Evolutionary conservation across 441 rosid genomes (phyloP), one percentile per base, ranked within the genome.

Genomic region (Gossypium laxum): DNA sequence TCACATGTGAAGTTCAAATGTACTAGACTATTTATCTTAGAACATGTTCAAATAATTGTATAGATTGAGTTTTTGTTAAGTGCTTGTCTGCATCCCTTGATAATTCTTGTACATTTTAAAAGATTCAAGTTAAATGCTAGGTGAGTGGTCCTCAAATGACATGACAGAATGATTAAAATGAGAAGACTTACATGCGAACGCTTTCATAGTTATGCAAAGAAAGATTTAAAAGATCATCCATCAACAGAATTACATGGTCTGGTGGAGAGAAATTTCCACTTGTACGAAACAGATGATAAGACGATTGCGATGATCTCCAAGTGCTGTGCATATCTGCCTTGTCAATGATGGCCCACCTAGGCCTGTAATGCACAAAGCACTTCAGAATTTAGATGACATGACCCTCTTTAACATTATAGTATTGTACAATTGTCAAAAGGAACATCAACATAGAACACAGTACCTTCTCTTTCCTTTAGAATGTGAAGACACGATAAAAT

Each of bases 251-350:
- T 77, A 87, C 79, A 77, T 87, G 86, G 61, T 87, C 91, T 38
- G 99, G 84, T 45, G 97, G 94, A 79, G 83, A 79, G 82, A 90
- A 84, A 77, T 82, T 88, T 72, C 93, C 92, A 77, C 84, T 85
- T 6, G 88, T 85, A 47, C 98, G 94, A 76, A 80, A 96, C 71
- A 91, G 86, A 78, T 96, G 96, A 85, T 89, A 91, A 22, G 98
- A 84, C 30, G 99, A 86, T 75, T 92, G 99, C n/a, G 99, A 96
- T 65, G 98, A 86, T 71, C 98, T 90, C 99, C 99, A 96, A 47
- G 96, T 89, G 80, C 76, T 86, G 84, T 96, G 99, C 99, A 92
- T 91, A 86, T 88, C 90, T 65, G 96, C 91, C 80, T 90, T 92
- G 83, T 96, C 99, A 61, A 96, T 84, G 74, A 88, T 91, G 66